Evolutionary conservation across 225 moss, liverwort and hornwort genomes (phyloP).

Genomic region (Marchantia paleacea): DNA sequence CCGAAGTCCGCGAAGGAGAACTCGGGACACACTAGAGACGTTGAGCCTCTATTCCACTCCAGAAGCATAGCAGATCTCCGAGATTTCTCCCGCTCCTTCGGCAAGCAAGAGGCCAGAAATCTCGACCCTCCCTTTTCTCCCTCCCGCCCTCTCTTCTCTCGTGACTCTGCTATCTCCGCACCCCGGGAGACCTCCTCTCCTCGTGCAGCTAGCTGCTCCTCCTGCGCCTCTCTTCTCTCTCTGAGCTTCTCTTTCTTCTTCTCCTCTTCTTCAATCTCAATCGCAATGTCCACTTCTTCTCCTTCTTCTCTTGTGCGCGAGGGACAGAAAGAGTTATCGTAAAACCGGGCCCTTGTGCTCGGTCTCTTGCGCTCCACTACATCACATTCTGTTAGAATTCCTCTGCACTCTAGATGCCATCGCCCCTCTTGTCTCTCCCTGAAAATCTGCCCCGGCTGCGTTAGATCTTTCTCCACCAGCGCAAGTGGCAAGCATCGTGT

Average conservation of each 20-base stretch:
- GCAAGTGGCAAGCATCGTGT: constrained; percentile 7
- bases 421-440: not conserved
- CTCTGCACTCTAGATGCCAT: constrained; percentile 3
- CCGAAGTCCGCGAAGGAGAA: constrained; percentile 28
- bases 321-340: not conserved
- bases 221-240: not conserved
- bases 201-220: not conserved
- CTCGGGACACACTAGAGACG: constrained; percentile 22
- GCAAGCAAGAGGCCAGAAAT: not conserved
- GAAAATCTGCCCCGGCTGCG: not conserved
- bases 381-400: not conserved
- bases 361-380: constrained; percentile 5
- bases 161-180: too few relatives aligned
- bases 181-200: not conserved
- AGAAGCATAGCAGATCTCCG: constrained; percentile 22
- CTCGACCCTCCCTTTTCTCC: too few relatives aligned
- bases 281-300: not conserved
- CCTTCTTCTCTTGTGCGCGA: not conserved
- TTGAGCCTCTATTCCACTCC: constrained; percentile 21
- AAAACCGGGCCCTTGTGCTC: not conserved
- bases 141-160: too few relatives aligned
- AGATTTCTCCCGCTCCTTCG: not conserved
- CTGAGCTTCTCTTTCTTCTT: not conserved
- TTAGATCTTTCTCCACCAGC: not conserved
- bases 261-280: not conserved